These are phyloP conservation scores for Amanita inopinata DNA, from an alignment of 768 basidiomycete genomes.

Conservation along the genomic window DNA sequence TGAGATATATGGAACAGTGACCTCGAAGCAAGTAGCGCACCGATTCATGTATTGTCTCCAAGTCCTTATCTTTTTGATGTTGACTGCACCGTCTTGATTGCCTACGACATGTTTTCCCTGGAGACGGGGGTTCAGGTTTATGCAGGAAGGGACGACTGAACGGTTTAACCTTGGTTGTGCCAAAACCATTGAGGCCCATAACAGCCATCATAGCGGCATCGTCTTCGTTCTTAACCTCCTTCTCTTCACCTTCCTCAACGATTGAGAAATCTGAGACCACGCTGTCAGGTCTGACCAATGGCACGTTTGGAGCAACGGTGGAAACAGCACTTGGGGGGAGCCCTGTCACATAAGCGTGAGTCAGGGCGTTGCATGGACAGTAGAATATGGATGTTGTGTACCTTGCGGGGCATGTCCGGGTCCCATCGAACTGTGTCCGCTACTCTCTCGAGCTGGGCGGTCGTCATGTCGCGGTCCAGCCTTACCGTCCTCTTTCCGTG, in stretches of 20 bases:
- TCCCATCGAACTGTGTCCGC: background rate
- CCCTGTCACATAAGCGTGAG: background rate
- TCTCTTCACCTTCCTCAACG: slow-evolving; percentile 36
- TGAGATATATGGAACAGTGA: background rate
- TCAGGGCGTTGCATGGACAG: background rate
- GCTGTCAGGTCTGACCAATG: background rate
- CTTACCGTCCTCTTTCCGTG: slow-evolving; percentile 13
- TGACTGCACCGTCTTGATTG: slow-evolving; percentile 63
- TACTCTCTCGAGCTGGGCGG: background rate
- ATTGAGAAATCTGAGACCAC: slow-evolving; percentile 10
- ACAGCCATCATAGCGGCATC: slow-evolving; percentile 78
- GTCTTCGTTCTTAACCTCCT: slow-evolving; percentile 52
- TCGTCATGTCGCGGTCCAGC: slow-evolving; percentile 8
- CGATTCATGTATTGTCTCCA: slow-evolving; percentile 99
- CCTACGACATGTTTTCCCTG: slow-evolving; percentile 76
- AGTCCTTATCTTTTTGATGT: slow-evolving; percentile 75
- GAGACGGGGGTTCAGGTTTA: background rate
- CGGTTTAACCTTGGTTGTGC: slow-evolving; percentile 68
- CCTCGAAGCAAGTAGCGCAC: slow-evolving; percentile 23
- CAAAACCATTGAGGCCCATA: slow-evolving; percentile 89
- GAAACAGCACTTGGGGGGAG: background rate
- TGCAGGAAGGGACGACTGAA: background rate
- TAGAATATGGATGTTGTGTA: background rate
- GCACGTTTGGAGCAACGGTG: background rate
- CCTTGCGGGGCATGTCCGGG: background rate